These are phyloP conservation scores for Penicillium mononematosum DNA, from an alignment of 495 filamentous ascomycete species.

Conservation along the genomic window DNA sequence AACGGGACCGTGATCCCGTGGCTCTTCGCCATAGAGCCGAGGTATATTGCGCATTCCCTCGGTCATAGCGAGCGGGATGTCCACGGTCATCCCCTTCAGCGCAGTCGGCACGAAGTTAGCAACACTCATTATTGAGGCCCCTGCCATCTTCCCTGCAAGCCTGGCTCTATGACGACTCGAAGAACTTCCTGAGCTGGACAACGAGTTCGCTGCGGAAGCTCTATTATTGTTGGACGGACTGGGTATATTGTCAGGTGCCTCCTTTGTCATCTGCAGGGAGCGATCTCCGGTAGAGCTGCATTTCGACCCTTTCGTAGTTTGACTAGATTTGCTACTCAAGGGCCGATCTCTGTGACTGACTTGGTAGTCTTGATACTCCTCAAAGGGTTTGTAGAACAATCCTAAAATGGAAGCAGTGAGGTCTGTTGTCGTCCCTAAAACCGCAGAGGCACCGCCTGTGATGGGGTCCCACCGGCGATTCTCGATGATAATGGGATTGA, in stretches of 20 bases:
- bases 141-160: not conserved
- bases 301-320: not conserved
- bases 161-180: not conserved
- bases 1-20: no score
- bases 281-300: not conserved
- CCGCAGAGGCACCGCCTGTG: no score
- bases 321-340: not conserved
- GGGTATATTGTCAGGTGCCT: not conserved
- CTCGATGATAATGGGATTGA: no score
- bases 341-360: not conserved
- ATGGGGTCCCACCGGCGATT: no score
- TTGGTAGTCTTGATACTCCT: constrained; percentile 4
- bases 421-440: no score
- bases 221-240: not conserved
- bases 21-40: not conserved
- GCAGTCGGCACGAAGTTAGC: constrained; percentile 1
- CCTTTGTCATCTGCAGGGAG: not conserved
- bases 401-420: no score
- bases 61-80: constrained; percentile 1
- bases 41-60: constrained; percentile 3
- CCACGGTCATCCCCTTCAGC: constrained; percentile 1
- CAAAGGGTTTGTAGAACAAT: not conserved
- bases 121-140: not conserved
- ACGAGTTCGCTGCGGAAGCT: no score
- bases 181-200: no score